Conservation (phyloP, 1,139 yeast species). For the Chernovozyma sophiae-reginae region DNA sequence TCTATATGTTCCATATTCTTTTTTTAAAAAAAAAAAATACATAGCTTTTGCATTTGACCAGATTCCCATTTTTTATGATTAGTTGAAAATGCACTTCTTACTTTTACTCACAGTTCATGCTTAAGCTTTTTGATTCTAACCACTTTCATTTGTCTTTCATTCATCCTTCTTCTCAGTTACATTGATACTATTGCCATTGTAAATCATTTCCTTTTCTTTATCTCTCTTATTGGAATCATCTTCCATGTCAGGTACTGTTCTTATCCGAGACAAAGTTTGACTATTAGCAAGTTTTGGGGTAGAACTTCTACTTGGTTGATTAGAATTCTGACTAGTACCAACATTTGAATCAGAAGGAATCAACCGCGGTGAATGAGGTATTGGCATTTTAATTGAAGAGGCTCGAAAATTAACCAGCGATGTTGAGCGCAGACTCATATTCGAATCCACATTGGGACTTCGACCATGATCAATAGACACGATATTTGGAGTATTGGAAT, state of each 20-base stretch:
- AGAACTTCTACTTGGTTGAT: conserved; percentile 12
- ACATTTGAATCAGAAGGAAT: conserved; percentile 1
- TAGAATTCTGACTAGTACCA: neutral
- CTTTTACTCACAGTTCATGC: too few relatives aligned
- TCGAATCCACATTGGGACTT: neutral
- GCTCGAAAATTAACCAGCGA: conserved; percentile 17
- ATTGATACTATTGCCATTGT: conserved; percentile 21
- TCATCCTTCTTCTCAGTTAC: conserved; percentile 14
- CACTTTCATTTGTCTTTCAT: too few relatives aligned
- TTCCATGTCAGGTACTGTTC: neutral
- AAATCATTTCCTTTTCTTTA: conserved; percentile 9
- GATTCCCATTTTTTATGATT: too few relatives aligned
- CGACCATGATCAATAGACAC: conserved; percentile 14
- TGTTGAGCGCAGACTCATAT: conserved; percentile 11
- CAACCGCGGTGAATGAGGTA: conserved; percentile 8
- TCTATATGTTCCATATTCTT: too few relatives aligned
- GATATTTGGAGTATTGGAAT: conserved; percentile 13
- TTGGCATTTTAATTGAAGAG: conserved; percentile 2
- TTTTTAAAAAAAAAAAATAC: too few relatives aligned
- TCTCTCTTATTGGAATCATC: neutral
- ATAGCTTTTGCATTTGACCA: too few relatives aligned
- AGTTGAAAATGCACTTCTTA: too few relatives aligned
- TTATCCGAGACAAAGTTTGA: conserved; percentile 3
- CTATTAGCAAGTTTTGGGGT: conserved; percentile 14
- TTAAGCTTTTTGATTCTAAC: too few relatives aligned